Base-by-base conservation (phyloP, 257 asterid species). In the Solanum sejunctum region DNA sequence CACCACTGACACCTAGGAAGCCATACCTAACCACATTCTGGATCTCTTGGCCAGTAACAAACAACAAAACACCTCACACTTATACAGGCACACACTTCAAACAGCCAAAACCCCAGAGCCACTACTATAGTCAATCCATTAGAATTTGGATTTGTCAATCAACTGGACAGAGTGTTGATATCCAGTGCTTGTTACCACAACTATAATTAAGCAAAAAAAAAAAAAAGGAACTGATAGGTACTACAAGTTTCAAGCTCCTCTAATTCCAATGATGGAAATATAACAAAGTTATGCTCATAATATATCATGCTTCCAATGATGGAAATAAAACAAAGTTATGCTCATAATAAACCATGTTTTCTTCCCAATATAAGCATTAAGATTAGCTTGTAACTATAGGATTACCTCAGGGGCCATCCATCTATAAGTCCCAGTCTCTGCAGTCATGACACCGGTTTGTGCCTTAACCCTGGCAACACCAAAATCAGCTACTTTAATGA, bases 371-470 rank as follows among this genome's bases (percentile, higher is more conserved):
- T 23, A 77, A 26, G 45, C 61, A 49, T 77, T 49, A 23, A 23
- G 63, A 32, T 77, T 23, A 77, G 82, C 21, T 77, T 23, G 63
- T 23, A 77, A 23, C 45, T 23, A 52, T 84, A 77, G 82, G 61
- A 72, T 79, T 89, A 97, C 99, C 99, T 97, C 99, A 75, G 99
- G 99, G 69, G 99, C 98, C 99, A 97, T 97, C 99, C 99, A 97
- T 85, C 99, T 89, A 75, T 97, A 97, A 1, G 99, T 97, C 88
- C 99, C 99, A 21, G 99, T 97, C 91, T 97, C 99, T 84, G 99
- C 98, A 12, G 99, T 97, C 99, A 97, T 97, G 67, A 97, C 98
- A 80, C 99, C 99, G 32, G 96, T 91, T 87, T 95, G 98, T 67
- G 98, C 92, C 90, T 92, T 95, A 88, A 97, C 99, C 92, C 99